Percentiles rank a stretch among this genome's conserved stretches.
Evolutionary conservation across 495 filamentous ascomycete species (phyloP).

Genomic region (Viridothelium virens): DNA sequence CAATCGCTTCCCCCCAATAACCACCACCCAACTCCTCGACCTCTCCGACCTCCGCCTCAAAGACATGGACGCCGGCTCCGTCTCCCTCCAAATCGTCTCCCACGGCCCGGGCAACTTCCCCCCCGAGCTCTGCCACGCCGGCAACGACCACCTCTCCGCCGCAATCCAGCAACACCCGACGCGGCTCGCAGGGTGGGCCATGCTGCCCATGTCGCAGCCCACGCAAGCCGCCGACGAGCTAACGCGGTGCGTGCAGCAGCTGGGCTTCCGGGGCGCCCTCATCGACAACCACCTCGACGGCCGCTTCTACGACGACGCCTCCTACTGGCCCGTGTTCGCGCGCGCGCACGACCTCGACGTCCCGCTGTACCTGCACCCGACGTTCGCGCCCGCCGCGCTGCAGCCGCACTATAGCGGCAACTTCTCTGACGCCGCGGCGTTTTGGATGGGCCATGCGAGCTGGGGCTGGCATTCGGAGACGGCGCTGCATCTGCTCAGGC

Average conservation of each 20-base stretch:
- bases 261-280: constrained; percentile 50
- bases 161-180: constrained; percentile 39
- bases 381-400: constrained; percentile 35
- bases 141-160: constrained; percentile 48
- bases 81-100: constrained; percentile 52
- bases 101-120: constrained; percentile 36
- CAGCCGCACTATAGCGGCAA: constrained; percentile 37
- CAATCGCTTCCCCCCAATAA: constrained; percentile 29
- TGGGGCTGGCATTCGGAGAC: constrained; percentile 45
- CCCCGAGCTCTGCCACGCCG: constrained; percentile 31
- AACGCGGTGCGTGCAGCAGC: constrained; percentile 38
- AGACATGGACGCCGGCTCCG: constrained; percentile 45
- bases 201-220: constrained; percentile 44
- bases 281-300: constrained; percentile 48
- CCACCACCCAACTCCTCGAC: constrained; percentile 34
- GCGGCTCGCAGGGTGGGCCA: constrained; percentile 50
- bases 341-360: constrained; percentile 47
- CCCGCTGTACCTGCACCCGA: constrained; percentile 54
- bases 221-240: constrained; percentile 43
- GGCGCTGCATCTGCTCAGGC: constrained; percentile 38
- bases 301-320: constrained; percentile 39
- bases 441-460: constrained; percentile 34
- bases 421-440: constrained; percentile 32
- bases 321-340: constrained; percentile 45
- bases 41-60: constrained; percentile 40